These are phyloP conservation scores for Bertia moriformis DNA, from an alignment of 2,329 filamentous ascomycete species.

Conservation along the genomic window DNA sequence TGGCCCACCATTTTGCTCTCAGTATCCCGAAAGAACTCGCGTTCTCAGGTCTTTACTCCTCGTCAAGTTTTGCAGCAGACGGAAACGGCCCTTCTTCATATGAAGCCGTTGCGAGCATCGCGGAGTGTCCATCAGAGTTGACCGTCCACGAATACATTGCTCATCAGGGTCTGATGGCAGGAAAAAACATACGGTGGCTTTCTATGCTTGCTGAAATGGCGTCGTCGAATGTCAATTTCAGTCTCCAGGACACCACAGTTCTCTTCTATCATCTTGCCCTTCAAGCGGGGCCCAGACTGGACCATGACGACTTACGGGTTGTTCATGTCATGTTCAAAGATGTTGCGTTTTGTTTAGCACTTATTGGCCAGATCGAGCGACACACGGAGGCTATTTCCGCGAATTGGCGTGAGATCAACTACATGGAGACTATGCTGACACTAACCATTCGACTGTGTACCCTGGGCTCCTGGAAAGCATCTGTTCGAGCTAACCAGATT, in stretches of 20 bases:
- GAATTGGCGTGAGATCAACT: conserved; percentile 43
- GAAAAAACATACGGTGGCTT: conserved; percentile 30
- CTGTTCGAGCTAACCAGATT: too few species aligned
- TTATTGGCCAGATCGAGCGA: conserved; percentile 29
- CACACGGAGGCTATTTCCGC: conserved; percentile 26
- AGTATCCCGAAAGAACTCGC: too few species aligned
- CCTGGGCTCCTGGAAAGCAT: too few species aligned
- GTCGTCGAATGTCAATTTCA: conserved; percentile 42
- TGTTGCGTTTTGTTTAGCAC: conserved; percentile 26
- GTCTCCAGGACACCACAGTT: conserved; percentile 29
- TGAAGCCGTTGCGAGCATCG: conserved; percentile 31
- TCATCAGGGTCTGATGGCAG: conserved; percentile 29
- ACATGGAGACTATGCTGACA: conserved; percentile 42
- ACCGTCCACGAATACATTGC: conserved; percentile 36
- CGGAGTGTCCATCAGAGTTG: conserved; percentile 27
- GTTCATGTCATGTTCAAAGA: conserved; percentile 34
- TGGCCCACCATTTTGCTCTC: too few species aligned
- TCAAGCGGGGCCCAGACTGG: conserved; percentile 33
- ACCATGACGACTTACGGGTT: conserved; percentile 21
- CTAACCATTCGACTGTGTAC: conserved; percentile 33
- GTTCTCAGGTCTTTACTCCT: too few species aligned
- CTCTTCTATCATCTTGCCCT: conserved; percentile 35
- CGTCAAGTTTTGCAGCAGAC: too few species aligned
- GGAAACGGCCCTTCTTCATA: conserved; percentile 46
- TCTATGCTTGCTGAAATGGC: conserved; percentile 32